A percentile compares a stretch with the other conserved stretches of the same genome.
Conservation (phyloP, 495 filamentous ascomycete species). For the Recurvomyces mirabilis region DNA sequence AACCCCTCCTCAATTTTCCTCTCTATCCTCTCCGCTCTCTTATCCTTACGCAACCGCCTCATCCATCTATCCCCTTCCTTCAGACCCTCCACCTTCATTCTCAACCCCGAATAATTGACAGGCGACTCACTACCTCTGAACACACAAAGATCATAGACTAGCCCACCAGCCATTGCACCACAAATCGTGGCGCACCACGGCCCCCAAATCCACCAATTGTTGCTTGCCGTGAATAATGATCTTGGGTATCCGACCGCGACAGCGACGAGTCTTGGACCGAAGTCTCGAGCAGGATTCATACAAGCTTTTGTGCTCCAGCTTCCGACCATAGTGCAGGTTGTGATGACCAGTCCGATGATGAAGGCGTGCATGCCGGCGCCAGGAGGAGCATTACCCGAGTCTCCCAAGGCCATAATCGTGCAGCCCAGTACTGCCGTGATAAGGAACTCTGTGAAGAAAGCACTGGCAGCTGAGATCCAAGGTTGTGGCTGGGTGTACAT, state of each 20-base stretch:
- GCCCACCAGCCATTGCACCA: background rate
- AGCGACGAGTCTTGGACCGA: constrained; percentile 19
- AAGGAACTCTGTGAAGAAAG: constrained; percentile 43
- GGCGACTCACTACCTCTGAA: background rate
- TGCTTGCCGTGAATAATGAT: constrained; percentile 3
- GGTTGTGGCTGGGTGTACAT: constrained; percentile 37
- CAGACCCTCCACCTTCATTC: background rate
- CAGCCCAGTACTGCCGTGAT: constrained; percentile 35
- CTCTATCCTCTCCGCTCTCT: background rate
- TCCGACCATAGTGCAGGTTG: constrained; percentile 1
- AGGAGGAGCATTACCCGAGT: constrained; percentile 44
- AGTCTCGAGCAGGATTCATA: constrained; percentile 14
- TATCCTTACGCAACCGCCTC: background rate
- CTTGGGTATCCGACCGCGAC: constrained; percentile 33
- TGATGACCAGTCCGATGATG: constrained; percentile 18
- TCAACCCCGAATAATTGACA: background rate
- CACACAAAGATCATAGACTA: background rate
- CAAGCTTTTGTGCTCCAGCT: constrained; percentile 11
- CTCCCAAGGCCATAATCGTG: constrained; percentile 42
- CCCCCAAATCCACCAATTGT: constrained; percentile 9
- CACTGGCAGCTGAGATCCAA: constrained; percentile 37
- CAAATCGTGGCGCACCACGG: constrained; percentile 6
- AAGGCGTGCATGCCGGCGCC: constrained; percentile 42
- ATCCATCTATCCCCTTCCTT: background rate
- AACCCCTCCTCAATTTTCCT: background rate